phyloP scores from a whole-genome alignment of 257 asterid genomes.

The Solanum paucissectum region DNA sequence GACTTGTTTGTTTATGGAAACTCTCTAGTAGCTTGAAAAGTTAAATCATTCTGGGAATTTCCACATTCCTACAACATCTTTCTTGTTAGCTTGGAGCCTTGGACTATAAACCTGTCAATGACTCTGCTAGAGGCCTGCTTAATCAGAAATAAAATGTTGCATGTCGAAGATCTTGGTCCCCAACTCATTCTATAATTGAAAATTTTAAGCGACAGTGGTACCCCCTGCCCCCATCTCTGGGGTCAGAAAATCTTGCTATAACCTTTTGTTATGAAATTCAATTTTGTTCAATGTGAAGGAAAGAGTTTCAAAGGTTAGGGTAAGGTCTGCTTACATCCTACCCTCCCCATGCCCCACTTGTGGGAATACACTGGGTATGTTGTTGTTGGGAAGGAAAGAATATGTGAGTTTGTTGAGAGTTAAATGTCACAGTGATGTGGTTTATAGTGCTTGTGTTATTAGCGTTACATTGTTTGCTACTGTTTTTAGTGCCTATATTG shows the following conservation, averaged over 20 bases:
- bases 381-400: background rate
- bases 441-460: background rate
- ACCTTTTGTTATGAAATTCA: background rate
- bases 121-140: background rate
- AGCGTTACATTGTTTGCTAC: background rate
- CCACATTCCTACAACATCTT: background rate
- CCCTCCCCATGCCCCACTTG: background rate
- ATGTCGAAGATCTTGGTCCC: background rate
- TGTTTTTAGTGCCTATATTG: background rate
- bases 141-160: background rate
- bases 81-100: background rate
- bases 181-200: background rate
- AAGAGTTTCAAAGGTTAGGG: background rate
- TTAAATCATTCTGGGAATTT: too few species aligned
- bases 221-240: background rate
- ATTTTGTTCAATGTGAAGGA: background rate
- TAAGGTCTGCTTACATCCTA: background rate
- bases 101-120: background rate
- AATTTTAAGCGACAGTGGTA: background rate
- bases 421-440: background rate
- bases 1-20: too few species aligned
- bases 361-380: background rate
- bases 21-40: too few species aligned
- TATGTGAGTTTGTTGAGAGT: background rate
- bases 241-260: background rate